Evolutionary conservation across 2,329 filamentous ascomycete species (phyloP), one percentile per base, ranked within the genome.

Genomic region (Penicillium sclerotigenum): DNA sequence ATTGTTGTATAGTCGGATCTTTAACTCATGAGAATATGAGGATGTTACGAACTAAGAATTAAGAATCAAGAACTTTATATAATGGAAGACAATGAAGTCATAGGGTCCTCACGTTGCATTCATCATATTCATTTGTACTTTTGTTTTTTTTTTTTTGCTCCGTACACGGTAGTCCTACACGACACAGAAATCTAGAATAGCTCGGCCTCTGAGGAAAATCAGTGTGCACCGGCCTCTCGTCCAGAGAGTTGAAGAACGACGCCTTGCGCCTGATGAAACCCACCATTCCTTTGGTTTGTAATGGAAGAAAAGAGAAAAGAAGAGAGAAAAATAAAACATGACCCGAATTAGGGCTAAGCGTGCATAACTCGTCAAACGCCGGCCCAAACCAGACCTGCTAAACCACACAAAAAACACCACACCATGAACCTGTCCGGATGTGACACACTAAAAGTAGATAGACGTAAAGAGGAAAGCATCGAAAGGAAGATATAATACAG

Each of bases 1-100:
- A 71, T 74, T 86, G 67, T 71, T 87, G 38, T 87, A 87, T 69
- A 86, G 83, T 65, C 76, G 85, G 58, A 87, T 87, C 54, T 87
- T 87, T 70, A 87, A 87, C 72, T 87, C 84, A 48, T 87, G 65
- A 75, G 8, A 28, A 37, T 38, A 33, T 24, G 26, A 45, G 16
- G 28, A 24, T 8, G 11, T 34, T 18, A 16, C 24, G 18, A 9
- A 31, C 29, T 24, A 33, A 31, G 11, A 31, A 14, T 31, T 3
- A 29, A 31, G 29, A 33, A 6, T 33, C 13, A 33, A 33, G 6
- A 31, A 43, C n/a, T 18, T 33, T 22, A 24, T 22, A 24, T 34
- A 20, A 45, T 36, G 14, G 20, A 38, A 18, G n/a, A 31, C 37
- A 36, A 16, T 14, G 13, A 41, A 48, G 14, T 40, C 22, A 51